Conservation (phyloP, 2,329 filamentous ascomycete genomes). For the Colletotrichum gigasporum region DNA sequence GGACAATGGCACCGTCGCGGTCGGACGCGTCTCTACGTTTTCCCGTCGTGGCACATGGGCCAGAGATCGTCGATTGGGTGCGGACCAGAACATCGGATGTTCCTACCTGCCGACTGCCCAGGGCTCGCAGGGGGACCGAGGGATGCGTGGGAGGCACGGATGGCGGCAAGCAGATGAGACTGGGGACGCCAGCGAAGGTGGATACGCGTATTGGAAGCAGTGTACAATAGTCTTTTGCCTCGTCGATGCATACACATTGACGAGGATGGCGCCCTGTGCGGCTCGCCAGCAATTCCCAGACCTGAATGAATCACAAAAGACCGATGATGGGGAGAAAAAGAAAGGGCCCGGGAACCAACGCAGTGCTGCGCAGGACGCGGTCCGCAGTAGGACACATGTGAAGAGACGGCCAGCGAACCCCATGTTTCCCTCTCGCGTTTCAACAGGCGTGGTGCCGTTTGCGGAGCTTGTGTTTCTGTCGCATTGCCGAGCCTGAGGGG, state of each 20-base stretch:
- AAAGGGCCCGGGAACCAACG: not conserved
- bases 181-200: not conserved
- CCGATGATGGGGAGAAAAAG: slow-evolving; percentile 5
- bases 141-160: not conserved
- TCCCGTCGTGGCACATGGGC: not conserved
- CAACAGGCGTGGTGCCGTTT: slow-evolving; percentile 7
- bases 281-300: slow-evolving; percentile 11
- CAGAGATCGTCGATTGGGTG: not conserved
- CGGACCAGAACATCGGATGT: not conserved
- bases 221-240: slow-evolving; percentile 6
- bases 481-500: not conserved
- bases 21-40: not conserved
- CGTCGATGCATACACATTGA: slow-evolving; percentile 2
- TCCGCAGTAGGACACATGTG: slow-evolving; percentile 4
- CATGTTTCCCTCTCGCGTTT: slow-evolving; percentile 14
- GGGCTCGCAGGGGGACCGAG: not conserved
- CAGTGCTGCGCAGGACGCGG: not conserved
- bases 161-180: not conserved
- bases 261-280: slow-evolving; percentile 12
- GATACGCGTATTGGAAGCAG: not conserved
- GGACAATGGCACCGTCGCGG: not conserved
- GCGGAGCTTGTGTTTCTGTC: not conserved
- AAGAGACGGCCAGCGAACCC: slow-evolving; percentile 1
- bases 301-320: not conserved
- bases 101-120: not conserved